Percentiles rank a stretch among this genome's conserved stretches.
phyloP scores from a whole-genome alignment of 2,329 filamentous ascomycete genomes.

The Colletotrichum acutatum region DNA sequence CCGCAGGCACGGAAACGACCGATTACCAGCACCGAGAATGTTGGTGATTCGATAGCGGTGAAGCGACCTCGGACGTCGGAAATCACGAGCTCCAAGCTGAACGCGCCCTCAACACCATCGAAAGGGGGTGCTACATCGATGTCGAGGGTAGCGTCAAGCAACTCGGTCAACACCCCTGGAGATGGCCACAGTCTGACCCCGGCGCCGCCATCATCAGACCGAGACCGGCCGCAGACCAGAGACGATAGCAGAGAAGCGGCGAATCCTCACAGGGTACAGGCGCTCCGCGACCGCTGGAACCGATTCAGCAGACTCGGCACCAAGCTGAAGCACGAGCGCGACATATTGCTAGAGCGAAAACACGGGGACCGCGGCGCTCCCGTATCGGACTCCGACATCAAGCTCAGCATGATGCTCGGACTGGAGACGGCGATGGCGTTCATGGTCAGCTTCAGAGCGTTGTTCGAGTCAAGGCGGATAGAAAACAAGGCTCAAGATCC shows the following conservation, averaged over 20 bases:
- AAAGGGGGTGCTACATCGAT: slow-evolving; percentile 59
- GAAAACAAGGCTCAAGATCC: slow-evolving; percentile 56
- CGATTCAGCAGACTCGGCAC: slow-evolving; percentile 56
- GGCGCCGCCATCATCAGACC: slow-evolving; percentile 44
- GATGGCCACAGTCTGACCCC: slow-evolving; percentile 55
- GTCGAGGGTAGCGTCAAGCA: slow-evolving; percentile 64
- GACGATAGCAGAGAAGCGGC: slow-evolving; percentile 35
- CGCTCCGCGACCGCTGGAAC: slow-evolving; percentile 49
- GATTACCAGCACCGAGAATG: slow-evolving; percentile 47
- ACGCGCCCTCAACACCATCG: slow-evolving; percentile 61
- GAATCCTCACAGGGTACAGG: slow-evolving; percentile 42
- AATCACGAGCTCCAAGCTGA: slow-evolving; percentile 45
- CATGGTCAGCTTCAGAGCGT: slow-evolving; percentile 63
- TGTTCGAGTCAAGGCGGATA: slow-evolving; percentile 56
- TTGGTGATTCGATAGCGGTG: slow-evolving; percentile 48
- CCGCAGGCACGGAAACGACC: slow-evolving; percentile 62
- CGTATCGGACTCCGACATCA: slow-evolving; percentile 47
- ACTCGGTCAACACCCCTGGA: slow-evolving; percentile 64
- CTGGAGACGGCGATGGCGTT: slow-evolving; percentile 64
- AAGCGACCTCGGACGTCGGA: slow-evolving; percentile 59
- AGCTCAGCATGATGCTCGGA: slow-evolving; percentile 55
- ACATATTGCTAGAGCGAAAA: slow-evolving; percentile 48
- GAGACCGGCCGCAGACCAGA: slow-evolving; percentile 45
- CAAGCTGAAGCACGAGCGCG: slow-evolving; percentile 65
- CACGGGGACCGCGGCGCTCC: slow-evolving; percentile 35